Evolutionary conservation across 2,329 filamentous ascomycete species (phyloP).

Genomic region (Fusarium irregulare): DNA sequence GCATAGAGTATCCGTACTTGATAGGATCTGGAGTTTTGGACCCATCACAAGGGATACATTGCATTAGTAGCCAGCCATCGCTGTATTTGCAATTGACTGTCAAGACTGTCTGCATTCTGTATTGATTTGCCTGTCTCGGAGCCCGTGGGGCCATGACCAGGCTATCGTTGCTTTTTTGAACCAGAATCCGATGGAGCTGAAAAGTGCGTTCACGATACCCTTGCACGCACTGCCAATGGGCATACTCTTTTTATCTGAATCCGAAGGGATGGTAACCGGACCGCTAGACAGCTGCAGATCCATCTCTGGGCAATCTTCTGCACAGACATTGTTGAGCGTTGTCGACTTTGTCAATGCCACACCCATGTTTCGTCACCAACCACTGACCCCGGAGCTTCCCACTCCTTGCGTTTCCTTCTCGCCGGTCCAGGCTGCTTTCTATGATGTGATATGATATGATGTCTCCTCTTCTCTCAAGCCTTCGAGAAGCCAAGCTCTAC

Average conservation of each 20-base stretch:
- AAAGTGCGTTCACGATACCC: constrained; percentile 24
- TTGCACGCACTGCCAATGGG: constrained; percentile 12
- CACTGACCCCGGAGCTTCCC: not conserved
- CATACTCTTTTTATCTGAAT: constrained; percentile 14
- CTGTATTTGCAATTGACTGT: not conserved
- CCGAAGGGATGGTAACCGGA: constrained; percentile 41
- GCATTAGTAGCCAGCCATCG: not conserved
- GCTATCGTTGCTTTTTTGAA: constrained; percentile 25
- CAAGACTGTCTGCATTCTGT: not conserved
- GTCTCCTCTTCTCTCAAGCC: not conserved
- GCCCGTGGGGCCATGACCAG: constrained; percentile 17
- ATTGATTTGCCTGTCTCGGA: constrained; percentile 17
- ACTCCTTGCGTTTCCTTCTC: not conserved
- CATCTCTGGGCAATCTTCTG: constrained; percentile 20
- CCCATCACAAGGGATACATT: constrained; percentile 4
- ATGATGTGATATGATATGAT: not conserved
- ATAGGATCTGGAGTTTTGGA: not conserved
- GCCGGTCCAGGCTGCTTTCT: not conserved
- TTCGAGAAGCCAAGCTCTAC: not conserved
- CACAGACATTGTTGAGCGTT: constrained; percentile 16
- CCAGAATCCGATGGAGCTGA: constrained; percentile 33
- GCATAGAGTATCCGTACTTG: not conserved
- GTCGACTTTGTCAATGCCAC: not conserved
- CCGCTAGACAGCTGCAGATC: constrained; percentile 39
- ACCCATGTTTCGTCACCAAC: constrained; percentile 19